These are phyloP conservation scores for Sonneratia alba DNA, from an alignment of 345 rosid species.

Conservation along the genomic window DNA sequence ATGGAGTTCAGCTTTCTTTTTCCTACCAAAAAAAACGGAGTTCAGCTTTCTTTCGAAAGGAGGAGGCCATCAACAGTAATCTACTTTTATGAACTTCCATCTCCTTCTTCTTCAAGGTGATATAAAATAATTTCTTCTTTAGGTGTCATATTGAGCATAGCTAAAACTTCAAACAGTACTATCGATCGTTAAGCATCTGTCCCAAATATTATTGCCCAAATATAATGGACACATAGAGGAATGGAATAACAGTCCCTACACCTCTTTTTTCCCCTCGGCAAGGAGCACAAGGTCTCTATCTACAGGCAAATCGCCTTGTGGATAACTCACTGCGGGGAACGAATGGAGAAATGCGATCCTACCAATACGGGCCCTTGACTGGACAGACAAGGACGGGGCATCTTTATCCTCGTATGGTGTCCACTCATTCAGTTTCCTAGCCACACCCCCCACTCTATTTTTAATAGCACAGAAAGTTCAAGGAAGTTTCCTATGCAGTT, in stretches of 20 bases:
- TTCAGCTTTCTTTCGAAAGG: too few species aligned
- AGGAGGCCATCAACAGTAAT: too few species aligned
- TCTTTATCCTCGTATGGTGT: not conserved
- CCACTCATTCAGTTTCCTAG: not conserved
- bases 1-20: too few species aligned
- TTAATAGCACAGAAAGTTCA: conserved; percentile 15
- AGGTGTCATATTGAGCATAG: not conserved
- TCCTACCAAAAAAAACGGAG: too few species aligned
- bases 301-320: not conserved
- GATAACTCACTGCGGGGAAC: not conserved
- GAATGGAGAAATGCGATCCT: not conserved
- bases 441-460: not conserved
- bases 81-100: not conserved
- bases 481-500: conserved; percentile 25
- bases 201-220: not conserved
- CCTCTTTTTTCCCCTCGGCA: not conserved
- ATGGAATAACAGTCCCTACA: not conserved
- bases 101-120: not conserved
- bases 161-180: not conserved
- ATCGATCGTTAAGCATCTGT: not conserved
- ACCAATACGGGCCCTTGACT: not conserved
- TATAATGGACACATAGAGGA: not conserved
- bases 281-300: not conserved
- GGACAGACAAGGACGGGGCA: not conserved
- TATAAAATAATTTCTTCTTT: too few species aligned